These are phyloP conservation scores for Cucurbita argyrosperma DNA, from an alignment of 306 rosid genomes.

Conservation along the genomic window DNA sequence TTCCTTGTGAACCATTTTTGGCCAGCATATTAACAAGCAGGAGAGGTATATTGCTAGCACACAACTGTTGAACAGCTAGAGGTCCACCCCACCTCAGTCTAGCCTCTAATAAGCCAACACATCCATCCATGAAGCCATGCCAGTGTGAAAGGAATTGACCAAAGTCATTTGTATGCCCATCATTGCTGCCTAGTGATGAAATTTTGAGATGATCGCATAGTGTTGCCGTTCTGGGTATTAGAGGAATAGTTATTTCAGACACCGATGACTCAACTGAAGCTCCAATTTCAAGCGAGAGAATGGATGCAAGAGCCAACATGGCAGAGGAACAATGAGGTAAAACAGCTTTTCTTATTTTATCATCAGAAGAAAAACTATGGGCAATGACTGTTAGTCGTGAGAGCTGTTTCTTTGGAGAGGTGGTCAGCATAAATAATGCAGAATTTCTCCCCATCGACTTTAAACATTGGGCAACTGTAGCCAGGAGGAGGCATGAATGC, in stretches of 20 bases:
- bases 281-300: constrained; percentile 70
- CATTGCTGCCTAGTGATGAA: constrained; percentile 36
- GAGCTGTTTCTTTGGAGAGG: constrained; percentile 65
- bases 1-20: constrained; percentile 28
- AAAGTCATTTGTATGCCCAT: constrained; percentile 18
- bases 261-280: constrained; percentile 56
- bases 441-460: constrained; percentile 83
- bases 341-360: constrained; percentile 28
- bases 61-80: constrained; percentile 75
- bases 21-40: constrained; percentile 57
- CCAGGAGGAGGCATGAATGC: constrained; percentile 68
- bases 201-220: constrained; percentile 48
- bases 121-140: constrained; percentile 80
- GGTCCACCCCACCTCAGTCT: constrained; percentile 84
- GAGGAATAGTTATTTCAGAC: constrained; percentile 61
- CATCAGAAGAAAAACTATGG: constrained; percentile 47
- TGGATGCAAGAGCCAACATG: constrained; percentile 78
- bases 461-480: constrained; percentile 61
- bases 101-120: constrained; percentile 74
- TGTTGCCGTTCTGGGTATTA: constrained; percentile 61
- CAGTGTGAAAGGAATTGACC: constrained; percentile 51
- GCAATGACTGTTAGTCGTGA: constrained; percentile 68
- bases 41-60: constrained; percentile 65
- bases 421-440: constrained; percentile 68
- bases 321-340: constrained; percentile 58